Evolutionary conservation across 2,329 filamentous ascomycete species (phyloP), one percentile per base, ranked within the genome.

Genomic region (Talaromyces sp.): DNA sequence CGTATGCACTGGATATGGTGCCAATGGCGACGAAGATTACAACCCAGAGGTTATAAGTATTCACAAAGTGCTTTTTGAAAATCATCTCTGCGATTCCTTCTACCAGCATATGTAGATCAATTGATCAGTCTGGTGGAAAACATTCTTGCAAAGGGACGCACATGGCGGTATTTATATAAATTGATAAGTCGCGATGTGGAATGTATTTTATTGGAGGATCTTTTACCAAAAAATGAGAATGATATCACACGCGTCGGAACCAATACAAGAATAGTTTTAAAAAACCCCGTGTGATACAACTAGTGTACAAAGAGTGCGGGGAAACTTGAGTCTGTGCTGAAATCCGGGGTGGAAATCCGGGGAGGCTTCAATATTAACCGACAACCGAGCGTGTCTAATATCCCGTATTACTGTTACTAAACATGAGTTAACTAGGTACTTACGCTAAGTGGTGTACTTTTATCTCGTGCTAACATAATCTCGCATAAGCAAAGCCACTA

Each of bases 1-100:
- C 27, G 55, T 74, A 75, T 31, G 70, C 70, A 64, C 69, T 72
- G 30, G 72, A 67, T 27, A 71, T 74, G 14, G 71, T 71, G 30
- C 74, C 72, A 12, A 74, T 63, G 12, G 73, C 72, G 5, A 75
- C 73, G 54, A 72, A 74, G 30, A 70, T 62, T 10, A 75, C 71
- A 54, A 76, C 67, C 50, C 66, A 66, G 34, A 75, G 66, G 62
- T 74, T 75, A 69, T 73, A 74, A 10, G 68, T 62, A 61, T 74
- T 73, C 18, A 65, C 60, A 50, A 58, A 62, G 51, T 53, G 50
- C 5, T 31, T 53, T n/a, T 54, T 34, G 23, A 56, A 53, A 62
- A 65, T 65, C 16, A 34, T 63, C 18, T 31, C 50, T 51, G 42
- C 28, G 6, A 28, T 47, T n/a, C 51, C 23, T 52, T 47, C 9